Base-by-base conservation (phyloP, 352 stramenopile species). In the Pythium sukuiense region DNA sequence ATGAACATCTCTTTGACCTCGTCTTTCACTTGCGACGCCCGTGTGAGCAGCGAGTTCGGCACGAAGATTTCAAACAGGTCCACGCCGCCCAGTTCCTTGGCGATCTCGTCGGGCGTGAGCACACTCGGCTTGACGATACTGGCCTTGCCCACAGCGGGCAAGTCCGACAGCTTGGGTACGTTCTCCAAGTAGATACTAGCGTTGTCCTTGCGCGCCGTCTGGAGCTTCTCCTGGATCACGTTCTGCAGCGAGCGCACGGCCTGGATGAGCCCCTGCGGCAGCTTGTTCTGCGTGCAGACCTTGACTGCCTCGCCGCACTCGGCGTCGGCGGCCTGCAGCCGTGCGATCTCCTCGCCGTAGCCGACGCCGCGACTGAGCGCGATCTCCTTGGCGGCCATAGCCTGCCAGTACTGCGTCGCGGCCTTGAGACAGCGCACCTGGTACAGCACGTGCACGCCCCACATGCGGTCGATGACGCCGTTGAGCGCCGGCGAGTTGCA, bases 121-220 rank as follows among this genome's bases (percentile, higher is more conserved):
- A 61, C 43, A 45, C 87, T 61, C 29, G 83, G 73, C 52, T 83
- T 85, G 16, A 92, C 84, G 82, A 94, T 92, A 13, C 72, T 69
- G 37, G 77, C 85, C 54, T 89, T 89, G 55, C 80, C 77, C 16
- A 94, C 73, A 11, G 66, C 52, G 8, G 78, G 74, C 37, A 94
- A 62, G 24, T 89, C 80, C 12, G 71, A 72, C 39, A 82, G 69
- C 39, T 76, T 74, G 11, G 86, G 85, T 12, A 94, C 73, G 13
- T 90, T 91, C 59, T 92, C 86, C 50, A 92, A 55, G 64, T 94
- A 94, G 57, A 94, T 84, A 50, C 80, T 91, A 30, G 80, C 76
- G 70, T 94, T 94, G 69, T 94, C 86, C 73, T 93, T 93, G 45
- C 70, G 77, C 20, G 86, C 86, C 8, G 64, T 74, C 20, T 78